These are phyloP conservation scores for Dryadomyces sulphureus DNA, from an alignment of 2,329 filamentous ascomycete species.

Conservation along the genomic window DNA sequence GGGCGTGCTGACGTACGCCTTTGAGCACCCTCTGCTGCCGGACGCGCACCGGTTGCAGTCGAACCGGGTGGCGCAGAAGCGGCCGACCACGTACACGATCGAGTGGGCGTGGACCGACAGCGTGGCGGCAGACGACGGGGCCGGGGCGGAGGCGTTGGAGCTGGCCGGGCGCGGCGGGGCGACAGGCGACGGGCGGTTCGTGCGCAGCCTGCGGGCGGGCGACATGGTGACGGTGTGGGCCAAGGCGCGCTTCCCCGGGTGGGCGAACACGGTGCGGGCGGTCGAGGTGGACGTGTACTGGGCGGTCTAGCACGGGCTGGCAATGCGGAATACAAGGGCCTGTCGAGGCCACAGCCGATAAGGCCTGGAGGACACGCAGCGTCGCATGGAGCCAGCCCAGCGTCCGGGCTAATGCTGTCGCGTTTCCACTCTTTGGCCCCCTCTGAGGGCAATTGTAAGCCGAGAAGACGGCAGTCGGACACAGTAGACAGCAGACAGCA, in stretches of 20 bases:
- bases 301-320: conserved; percentile 33
- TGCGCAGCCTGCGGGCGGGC: conserved; percentile 39
- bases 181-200: conserved; percentile 34
- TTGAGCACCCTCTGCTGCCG: conserved; percentile 23
- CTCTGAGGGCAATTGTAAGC: too few species aligned
- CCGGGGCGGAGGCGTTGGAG: conserved; percentile 17
- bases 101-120: conserved; percentile 39
- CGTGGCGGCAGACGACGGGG: conserved; percentile 12
- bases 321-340: too few species aligned
- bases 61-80: conserved; percentile 23
- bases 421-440: too few species aligned
- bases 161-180: conserved; percentile 31
- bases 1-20: conserved; percentile 12
- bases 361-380: too few species aligned
- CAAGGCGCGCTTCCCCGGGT: conserved; percentile 38
- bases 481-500: too few species aligned
- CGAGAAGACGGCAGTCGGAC: too few species aligned
- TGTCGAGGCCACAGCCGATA: too few species aligned
- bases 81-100: conserved; percentile 27
- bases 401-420: too few species aligned
- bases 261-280: conserved; percentile 35
- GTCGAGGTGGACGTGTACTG: conserved; percentile 44
- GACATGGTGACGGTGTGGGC: conserved; percentile 49
- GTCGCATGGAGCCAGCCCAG: too few species aligned
- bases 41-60: conserved; percentile 28